Base-by-base conservation (phyloP, 495 filamentous ascomycete species). In the Umbilicaria muhlenbergii region DNA sequence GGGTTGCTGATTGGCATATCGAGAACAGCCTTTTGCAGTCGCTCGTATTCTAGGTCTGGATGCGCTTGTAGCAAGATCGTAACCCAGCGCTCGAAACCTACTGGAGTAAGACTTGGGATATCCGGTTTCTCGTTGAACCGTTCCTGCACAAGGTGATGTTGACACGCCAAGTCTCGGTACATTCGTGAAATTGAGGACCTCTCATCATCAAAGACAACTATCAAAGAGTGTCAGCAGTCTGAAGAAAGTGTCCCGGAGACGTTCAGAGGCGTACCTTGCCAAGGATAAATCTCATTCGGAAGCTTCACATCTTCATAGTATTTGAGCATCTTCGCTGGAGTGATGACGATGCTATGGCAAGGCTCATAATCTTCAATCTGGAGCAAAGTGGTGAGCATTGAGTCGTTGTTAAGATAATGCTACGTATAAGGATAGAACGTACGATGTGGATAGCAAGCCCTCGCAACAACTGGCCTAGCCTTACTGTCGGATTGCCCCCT, bases 401-500 rank as follows among this genome's bases (percentile, higher is more conserved):
- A 37, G 14, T 47, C n/a, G 21, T 15, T 37, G 34, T 41, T 34
- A 12, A 5, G 31, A 11, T 31, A n/a, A 32, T 3, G 44, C 8
- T 28, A 14, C 13, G 11, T 24, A 11, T 17, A 3, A 35, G 11
- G 10, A 28, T 31, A 18, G 17, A 15, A 60, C 74, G 51, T 67
- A 89, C 86, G 53, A 95, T 66, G 56, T 88, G 81, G 32, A 78
- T 67, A 14, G 86, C 88, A 43, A 94, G 62, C 1, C 82, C 85
- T 28, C 78, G 68, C 44, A 94, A 61, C 35, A 94, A 79, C 48
- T 83, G 70, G 0, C 77, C 73, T 15, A 87, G 65, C 47, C 81
- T 70, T 35, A 66, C 55, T 0, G 82, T 91, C 7, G 85, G 73
- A 40, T 73, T 66, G 3, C 77, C 78, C 5, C 67, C 63, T 41